Evolutionary conservation across 1,139 yeast species (phyloP).

Genomic region (Entelexis sorbosivorans): DNA sequence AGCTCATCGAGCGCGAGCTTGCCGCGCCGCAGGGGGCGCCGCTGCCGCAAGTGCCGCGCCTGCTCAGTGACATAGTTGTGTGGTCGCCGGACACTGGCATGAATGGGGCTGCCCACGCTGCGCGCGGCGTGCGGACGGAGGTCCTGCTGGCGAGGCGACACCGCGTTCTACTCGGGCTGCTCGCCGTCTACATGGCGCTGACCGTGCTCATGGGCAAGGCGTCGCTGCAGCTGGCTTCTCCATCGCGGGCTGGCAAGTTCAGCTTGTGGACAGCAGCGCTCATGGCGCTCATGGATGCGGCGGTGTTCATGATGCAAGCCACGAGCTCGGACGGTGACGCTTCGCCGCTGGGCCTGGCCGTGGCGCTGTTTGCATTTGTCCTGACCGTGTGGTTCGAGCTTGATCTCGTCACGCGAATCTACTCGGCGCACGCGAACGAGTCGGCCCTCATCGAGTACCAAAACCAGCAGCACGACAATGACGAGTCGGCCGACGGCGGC

Average conservation of each 20-base stretch:
- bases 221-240: background rate
- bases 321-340: background rate
- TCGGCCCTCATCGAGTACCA: background rate
- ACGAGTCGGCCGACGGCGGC: background rate
- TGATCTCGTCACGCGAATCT: background rate
- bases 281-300: conserved; percentile 5
- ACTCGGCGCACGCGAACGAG: conserved; percentile 1
- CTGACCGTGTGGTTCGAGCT: conserved; percentile 7
- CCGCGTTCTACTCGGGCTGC: background rate
- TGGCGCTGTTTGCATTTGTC: background rate
- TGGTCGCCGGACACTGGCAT: conserved; percentile 4
- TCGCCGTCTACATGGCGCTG: background rate
- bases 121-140: background rate
- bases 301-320: background rate
- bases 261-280: conserved; percentile 5
- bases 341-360: background rate
- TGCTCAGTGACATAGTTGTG: background rate
- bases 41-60: background rate
- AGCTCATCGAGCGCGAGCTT: background rate
- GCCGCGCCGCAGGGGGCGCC: conserved; percentile 5
- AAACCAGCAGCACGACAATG: background rate
- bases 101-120: background rate
- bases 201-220: background rate
- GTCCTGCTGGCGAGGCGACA: background rate
- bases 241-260: background rate